A percentile compares a stretch with the other conserved stretches of the same genome.
Evolutionary conservation across 2,329 filamentous ascomycete genomes (phyloP).

Genomic region (Aspergillus japonicus): DNA sequence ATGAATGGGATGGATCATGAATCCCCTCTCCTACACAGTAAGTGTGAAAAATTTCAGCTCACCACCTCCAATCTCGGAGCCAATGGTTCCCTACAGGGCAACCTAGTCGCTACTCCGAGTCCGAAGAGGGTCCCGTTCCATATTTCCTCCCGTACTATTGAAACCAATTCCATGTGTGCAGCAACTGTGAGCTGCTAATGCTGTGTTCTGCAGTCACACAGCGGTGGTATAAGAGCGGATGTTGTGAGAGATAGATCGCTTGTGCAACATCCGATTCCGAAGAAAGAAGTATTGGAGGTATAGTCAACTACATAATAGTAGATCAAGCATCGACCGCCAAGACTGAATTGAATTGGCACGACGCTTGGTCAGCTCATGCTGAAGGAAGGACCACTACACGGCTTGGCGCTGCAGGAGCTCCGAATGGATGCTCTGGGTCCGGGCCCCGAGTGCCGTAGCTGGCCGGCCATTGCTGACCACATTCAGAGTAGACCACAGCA

Average conservation of each 20-base stretch:
- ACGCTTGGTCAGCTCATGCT: slow-evolving; percentile 8
- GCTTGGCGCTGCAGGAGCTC: slow-evolving; percentile 6
- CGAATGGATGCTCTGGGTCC: not conserved
- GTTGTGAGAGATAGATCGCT: too few species aligned
- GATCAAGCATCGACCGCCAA: slow-evolving; percentile 20
- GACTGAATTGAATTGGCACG: slow-evolving; percentile 4
- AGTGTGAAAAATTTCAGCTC: not conserved
- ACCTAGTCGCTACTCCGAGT: not conserved
- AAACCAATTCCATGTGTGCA: not conserved
- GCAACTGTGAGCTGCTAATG: not conserved
- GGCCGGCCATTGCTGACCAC: not conserved
- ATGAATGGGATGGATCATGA: not conserved
- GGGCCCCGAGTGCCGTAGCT: too few species aligned
- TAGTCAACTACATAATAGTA: not conserved
- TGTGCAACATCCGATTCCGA: too few species aligned
- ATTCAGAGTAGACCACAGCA: not conserved
- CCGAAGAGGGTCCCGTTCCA: not conserved
- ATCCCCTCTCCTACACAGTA: too few species aligned
- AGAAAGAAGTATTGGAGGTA: not conserved
- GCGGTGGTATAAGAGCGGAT: not conserved
- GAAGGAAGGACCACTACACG: not conserved
- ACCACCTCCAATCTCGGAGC: slow-evolving; percentile 6
- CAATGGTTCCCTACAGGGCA: slow-evolving; percentile 20
- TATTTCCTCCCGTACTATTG: not conserved
- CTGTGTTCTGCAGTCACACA: not conserved